Evolutionary conservation across 805 yeast genomes (phyloP).

Genomic region (Pichia deserticola): DNA sequence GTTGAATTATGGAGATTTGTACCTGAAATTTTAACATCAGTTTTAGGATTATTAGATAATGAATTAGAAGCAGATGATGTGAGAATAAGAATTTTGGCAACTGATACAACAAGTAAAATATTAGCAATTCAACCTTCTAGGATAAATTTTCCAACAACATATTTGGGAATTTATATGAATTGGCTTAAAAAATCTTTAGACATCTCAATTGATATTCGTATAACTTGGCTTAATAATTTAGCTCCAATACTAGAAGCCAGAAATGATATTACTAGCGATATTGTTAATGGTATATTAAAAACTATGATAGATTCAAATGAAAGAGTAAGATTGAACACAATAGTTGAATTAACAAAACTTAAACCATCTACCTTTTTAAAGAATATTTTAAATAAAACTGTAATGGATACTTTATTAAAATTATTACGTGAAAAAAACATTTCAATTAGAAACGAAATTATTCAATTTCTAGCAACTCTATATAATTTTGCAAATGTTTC

Average conservation of each 20-base stretch:
- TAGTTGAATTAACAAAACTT: slow-evolving; percentile 42
- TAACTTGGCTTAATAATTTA: slow-evolving; percentile 60
- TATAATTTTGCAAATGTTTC: slow-evolving; percentile 39
- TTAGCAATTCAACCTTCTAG: slow-evolving; percentile 41
- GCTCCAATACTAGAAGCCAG: slow-evolving; percentile 40
- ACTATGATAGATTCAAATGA: slow-evolving; percentile 73
- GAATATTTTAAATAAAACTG: slow-evolving; percentile 38
- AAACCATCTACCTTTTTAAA: slow-evolving; percentile 40
- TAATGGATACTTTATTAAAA: slow-evolving; percentile 50
- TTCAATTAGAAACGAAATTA: slow-evolving; percentile 55
- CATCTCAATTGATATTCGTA: slow-evolving; percentile 53
- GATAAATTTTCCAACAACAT: slow-evolving; percentile 50
- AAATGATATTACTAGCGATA: slow-evolving; percentile 41
- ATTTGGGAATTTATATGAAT: slow-evolving; percentile 51
- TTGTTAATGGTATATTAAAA: slow-evolving; percentile 52
- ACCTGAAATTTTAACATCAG: slow-evolving; percentile 67
- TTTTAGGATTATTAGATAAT: slow-evolving; percentile 72
- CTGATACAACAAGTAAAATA: slow-evolving; percentile 65
- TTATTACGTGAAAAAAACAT: slow-evolving; percentile 64
- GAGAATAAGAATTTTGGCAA: slow-evolving; percentile 56
- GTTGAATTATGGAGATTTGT: slow-evolving; percentile 68
- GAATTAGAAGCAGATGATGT: slow-evolving; percentile 70
- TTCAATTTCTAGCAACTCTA: slow-evolving; percentile 45
- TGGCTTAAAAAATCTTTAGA: slow-evolving; percentile 79
- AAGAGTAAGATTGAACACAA: slow-evolving; percentile 57